Base-by-base conservation (phyloP, 2,329 filamentous ascomycete species). In the Monascus ruber region DNA sequence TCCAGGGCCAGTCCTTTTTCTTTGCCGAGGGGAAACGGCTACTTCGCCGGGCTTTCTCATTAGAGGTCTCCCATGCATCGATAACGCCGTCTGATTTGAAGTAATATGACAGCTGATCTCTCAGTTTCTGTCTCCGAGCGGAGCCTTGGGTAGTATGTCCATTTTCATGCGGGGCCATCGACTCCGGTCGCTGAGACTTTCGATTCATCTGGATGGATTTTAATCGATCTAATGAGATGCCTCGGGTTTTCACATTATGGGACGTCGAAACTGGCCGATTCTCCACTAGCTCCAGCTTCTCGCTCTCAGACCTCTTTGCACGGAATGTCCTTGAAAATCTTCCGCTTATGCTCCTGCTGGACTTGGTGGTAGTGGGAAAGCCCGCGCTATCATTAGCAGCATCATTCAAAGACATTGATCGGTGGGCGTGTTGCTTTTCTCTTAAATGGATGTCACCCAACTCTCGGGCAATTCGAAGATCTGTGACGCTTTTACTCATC, bases 71-170 rank as follows among this genome's bases (percentile, higher is more conserved):
- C 55, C 55, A 59, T 6, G 51, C 46, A 6, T 61, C 57, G 9
- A 53, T 39, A 10, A 59, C 57, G n/a, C 49, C 52, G 37, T 59
- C 57, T 2, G 55, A 56, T 32, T 54, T 58, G n/a, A 60, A 47
- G 39, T 54, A 57, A 9, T 58, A 54, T 28, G 51, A 47, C 10
- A 61, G 47, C 42, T 61, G 58, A 7, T 51, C 45, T 40, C 54
- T 58, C 51, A 60, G 52, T 4, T 46, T 53, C 6, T 61, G 54
- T 2, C 37, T 43, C 34, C 40, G 46, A 6, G 33, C 24, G n/a
- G 42, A 42, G 28, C 36, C 26, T 42, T 44, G 25, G 11, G 42
- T 24, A 26, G 42, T 32, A 31, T 31, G n/a, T 39, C 38, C 28
- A 26, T 35, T 11, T 37, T 42, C 37, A 4, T 41, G 35, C 8